Evolutionary conservation across 352 stramenopile species (phyloP), one percentile per base, ranked within the genome.

Genomic region (Phytophthora chlamydospora): DNA sequence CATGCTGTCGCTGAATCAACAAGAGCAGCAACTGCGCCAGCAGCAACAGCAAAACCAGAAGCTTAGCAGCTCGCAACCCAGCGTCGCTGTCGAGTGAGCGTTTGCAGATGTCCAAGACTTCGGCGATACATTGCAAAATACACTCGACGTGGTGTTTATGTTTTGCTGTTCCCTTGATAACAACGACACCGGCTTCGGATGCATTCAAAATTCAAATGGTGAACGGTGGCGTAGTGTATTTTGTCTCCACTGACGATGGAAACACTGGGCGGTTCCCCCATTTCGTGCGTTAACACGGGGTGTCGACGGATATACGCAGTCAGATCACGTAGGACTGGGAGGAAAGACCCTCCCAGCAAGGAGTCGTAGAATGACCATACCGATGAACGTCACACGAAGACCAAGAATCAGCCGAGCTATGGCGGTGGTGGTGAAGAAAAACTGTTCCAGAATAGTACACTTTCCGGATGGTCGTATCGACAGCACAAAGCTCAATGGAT

Each of bases 1-100:
- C 38, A 80, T 78, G 67, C 41, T 83, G 54, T 71, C 74, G 41
- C 52, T 85, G 41, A 76, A 58, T 36, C 68, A 78, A 27, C 71
- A 78, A 54, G 62, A 82, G 12, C 65, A 78, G 45, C 64, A 83
- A 41, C 52, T 74, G 43, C 52, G 48, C 31, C 66, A 63, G 19
- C 52, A 65, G 38, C 64, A 62, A 45, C 45, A 64, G 45, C 48
- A 66, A 13, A 39, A 31, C 21, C 48, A 61, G 57, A 54, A 54
- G 10, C 19, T 65, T 13, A 42, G 12, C 27, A 55, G n/a, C 27
- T 27, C 50, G 4, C 29, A 63, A 19, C 29, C 34, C 40, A 57
- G 50, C 27, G 54, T 58, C 19, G 42, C 42, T n/a, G 36, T 63
- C 14, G 55, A 49, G 42, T 70, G 59, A 71, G 4, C 43, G 49